A percentile compares a stretch with the other conserved stretches of the same genome.
These are phyloP conservation scores for Pinus tabuliformis DNA, from an alignment of 75 land plant species.

Conservation along the genomic window DNA sequence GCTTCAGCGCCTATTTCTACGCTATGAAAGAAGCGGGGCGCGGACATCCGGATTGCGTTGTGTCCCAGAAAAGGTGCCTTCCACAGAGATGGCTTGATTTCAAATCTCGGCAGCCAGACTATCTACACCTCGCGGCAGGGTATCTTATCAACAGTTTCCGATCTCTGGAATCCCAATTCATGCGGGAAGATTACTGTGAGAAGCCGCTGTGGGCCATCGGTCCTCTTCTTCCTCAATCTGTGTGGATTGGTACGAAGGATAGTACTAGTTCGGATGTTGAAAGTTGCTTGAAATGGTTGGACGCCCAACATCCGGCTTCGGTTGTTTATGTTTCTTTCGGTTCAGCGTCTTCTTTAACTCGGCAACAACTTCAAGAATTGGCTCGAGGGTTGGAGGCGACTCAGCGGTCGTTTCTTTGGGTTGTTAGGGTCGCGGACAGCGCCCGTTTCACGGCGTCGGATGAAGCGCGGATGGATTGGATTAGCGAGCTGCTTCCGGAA, in stretches of 20 bases:
- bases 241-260: no score
- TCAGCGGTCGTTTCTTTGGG: background rate
- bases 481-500: constrained; percentile 8
- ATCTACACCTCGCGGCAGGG: no score
- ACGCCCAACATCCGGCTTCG: background rate
- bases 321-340: background rate
- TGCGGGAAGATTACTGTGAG: background rate
- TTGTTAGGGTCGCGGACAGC: background rate
- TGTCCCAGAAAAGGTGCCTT: background rate
- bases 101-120: background rate
- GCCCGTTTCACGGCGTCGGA: background rate
- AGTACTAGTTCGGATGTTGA: no score
- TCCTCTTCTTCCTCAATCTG: background rate
- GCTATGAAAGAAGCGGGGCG: background rate
- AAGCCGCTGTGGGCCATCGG: background rate
- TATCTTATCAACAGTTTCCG: background rate
- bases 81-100: background rate
- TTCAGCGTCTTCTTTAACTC: background rate
- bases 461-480: background rate
- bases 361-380: background rate
- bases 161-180: background rate
- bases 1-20: background rate
- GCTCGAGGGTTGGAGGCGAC: background rate
- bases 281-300: background rate
- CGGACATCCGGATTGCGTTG: background rate